Base-by-base conservation (phyloP, 768 basidiomycete species). In the Collybia mongolica region DNA sequence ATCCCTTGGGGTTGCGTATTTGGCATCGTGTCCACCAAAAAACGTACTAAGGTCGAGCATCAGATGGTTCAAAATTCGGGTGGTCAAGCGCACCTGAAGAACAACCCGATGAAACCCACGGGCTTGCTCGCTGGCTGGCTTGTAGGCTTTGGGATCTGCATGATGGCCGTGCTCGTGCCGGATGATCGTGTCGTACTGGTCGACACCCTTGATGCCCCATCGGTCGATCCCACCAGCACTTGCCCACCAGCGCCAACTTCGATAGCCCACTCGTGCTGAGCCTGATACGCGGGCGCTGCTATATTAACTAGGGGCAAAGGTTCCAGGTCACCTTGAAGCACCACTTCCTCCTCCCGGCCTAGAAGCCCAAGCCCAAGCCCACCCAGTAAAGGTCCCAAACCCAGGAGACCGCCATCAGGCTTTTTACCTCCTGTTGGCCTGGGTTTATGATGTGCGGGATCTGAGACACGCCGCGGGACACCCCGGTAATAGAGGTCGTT, bases 11-110 rank as follows among this genome's bases (percentile, higher is more conserved):
- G 87, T 84, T 14, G 85, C 87, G 59, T 81, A 91, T 38, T 75
- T 58, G 4, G 69, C 57, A 4, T 81, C 82, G 54, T 90, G 88
- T 0, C 89, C 90, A 9, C 89, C 90, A 57, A 91, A 91, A 67
- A 89, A 89, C 6, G 87, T 86, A 54, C 85, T 86, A 54, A 15
- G 14, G 37, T 42, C 3, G 12, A 24, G 15, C 29, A 20, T 32
- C 22, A 57, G 46, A n/a, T 20, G 17, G 39, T 29, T 28, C n/a
- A n/a, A 42, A 17, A 20, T 6, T n/a, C 26, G 20, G 11, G n/a
- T 0, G 20, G 20, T 22, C 22, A 40, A 14, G 43, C 63, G n/a
- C 61, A 85, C 88, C 88, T 90, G 70, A 93, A 93, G 68, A 93
- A 93, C 18, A 92, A 66, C 0, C 82, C 80, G 2, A 64, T 50